phyloP scores from a whole-genome alignment of 208 protist genomes.

The Crithidia brevicula region DNA sequence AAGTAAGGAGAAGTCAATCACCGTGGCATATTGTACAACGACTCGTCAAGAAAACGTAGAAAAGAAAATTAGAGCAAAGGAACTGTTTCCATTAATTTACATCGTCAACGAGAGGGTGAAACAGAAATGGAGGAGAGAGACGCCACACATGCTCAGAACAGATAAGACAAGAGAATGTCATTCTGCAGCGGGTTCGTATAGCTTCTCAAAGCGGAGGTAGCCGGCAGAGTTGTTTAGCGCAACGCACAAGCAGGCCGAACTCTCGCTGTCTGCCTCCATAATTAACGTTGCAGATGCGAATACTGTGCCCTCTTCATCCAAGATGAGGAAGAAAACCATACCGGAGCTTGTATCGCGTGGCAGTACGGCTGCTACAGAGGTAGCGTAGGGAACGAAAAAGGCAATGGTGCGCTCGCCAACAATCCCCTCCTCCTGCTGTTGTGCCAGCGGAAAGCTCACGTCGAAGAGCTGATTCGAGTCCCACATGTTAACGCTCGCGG shows the following conservation, averaged over 20 bases:
- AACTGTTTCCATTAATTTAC: constrained; percentile 2
- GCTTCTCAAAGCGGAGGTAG: constrained; percentile 24
- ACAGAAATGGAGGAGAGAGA: too few species aligned
- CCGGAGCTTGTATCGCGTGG: constrained; percentile 9
- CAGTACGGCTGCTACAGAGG: constrained; percentile 9
- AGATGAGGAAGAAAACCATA: constrained; percentile 35
- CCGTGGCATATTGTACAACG: too few species aligned
- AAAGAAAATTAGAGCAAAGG: background rate
- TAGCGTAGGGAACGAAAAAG: constrained; percentile 23
- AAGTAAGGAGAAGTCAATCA: background rate
- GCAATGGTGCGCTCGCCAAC: constrained; percentile 30
- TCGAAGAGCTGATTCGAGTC: constrained; percentile 34
- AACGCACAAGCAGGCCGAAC: constrained; percentile 13
- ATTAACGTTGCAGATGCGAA: constrained; percentile 24
- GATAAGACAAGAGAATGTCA: too few species aligned
- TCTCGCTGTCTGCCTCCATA: constrained; percentile 2
- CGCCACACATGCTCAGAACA: too few species aligned
- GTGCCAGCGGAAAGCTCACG: constrained; percentile 19
- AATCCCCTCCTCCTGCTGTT: constrained; percentile 22
- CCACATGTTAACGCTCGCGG: constrained; percentile 30
- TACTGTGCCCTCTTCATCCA: constrained; percentile 33
- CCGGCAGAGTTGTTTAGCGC: constrained; percentile 24
- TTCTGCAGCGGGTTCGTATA: too few species aligned
- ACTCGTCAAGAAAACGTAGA: too few species aligned
- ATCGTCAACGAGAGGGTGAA: background rate